These are phyloP conservation scores for Datisca glomerata DNA, from an alignment of 306 rosid species.

Conservation along the genomic window DNA sequence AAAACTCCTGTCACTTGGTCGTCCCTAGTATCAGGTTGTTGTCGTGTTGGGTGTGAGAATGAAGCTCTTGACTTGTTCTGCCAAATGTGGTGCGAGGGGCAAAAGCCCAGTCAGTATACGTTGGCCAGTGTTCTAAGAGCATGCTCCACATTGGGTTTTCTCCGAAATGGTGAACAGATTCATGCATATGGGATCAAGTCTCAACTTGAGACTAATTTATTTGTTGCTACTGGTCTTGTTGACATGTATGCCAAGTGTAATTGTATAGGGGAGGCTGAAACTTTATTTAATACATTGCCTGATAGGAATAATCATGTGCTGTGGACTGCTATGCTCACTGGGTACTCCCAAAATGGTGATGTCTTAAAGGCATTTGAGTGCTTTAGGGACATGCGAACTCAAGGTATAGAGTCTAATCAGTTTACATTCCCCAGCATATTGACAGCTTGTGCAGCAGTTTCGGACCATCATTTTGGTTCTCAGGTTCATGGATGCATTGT, in stretches of 20 bases:
- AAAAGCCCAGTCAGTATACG: conserved; percentile 55
- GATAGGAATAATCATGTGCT: conserved; percentile 49
- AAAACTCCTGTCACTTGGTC: conserved; percentile 71
- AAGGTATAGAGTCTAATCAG: conserved; percentile 57
- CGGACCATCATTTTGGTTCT: conserved; percentile 48
- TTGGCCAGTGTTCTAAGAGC: conserved; percentile 60
- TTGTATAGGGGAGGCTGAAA: conserved; percentile 48
- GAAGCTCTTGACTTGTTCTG: conserved; percentile 60
- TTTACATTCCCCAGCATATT: conserved; percentile 73
- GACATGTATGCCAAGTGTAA: conserved; percentile 87
- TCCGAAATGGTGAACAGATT: conserved; percentile 49
- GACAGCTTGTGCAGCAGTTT: conserved; percentile 59
- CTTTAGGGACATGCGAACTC: conserved; percentile 39
- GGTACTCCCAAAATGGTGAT: conserved; percentile 71
- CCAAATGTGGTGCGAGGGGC: conserved; percentile 55
- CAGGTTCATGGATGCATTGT: conserved; percentile 65
- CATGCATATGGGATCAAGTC: conserved; percentile 54
- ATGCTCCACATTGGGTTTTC: conserved; percentile 51
- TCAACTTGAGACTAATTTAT: conserved; percentile 36
- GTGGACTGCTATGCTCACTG: conserved; percentile 89
- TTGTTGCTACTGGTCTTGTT: conserved; percentile 67
- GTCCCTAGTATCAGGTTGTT: conserved; percentile 62
- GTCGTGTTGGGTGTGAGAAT: conserved; percentile 31
- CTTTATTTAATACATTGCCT: conserved; percentile 34
- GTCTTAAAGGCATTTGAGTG: conserved; percentile 49